Conservation (phyloP, 2,329 filamentous ascomycete species). For the Amauroascus verrucosus region DNA sequence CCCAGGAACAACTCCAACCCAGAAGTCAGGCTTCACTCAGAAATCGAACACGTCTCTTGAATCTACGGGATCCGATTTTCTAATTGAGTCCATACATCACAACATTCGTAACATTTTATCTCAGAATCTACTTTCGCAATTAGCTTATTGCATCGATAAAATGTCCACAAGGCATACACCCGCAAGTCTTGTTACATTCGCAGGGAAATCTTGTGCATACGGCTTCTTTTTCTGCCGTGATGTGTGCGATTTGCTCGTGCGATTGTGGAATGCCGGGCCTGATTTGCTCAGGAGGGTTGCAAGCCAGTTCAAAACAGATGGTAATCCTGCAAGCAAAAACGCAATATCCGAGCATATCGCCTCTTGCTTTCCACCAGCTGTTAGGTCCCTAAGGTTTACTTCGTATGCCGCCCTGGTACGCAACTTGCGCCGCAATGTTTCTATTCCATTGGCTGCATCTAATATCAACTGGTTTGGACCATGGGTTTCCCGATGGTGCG, state of each 20-base stretch:
- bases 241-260: conserved; percentile 69
- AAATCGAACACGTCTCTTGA: conserved; percentile 49
- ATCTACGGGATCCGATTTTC: conserved; percentile 54
- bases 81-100: conserved; percentile 68
- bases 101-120: conserved; percentile 82
- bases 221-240: conserved; percentile 88
- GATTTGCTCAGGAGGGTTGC: conserved; percentile 61
- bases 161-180: conserved; percentile 68
- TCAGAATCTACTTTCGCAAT: conserved; percentile 69
- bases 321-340: conserved; percentile 39
- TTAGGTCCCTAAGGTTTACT: conserved; percentile 52
- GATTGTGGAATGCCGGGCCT: conserved; percentile 65
- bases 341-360: conserved; percentile 52
- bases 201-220: conserved; percentile 82
- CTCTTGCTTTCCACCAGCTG: conserved; percentile 57
- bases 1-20: conserved; percentile 41
- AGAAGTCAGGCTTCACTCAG: conserved; percentile 29
- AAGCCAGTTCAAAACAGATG: conserved; percentile 56
- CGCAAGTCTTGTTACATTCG: conserved; percentile 68
- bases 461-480: conserved; percentile 75
- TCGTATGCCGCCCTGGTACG: conserved; percentile 51
- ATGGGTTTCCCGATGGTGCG: conserved; percentile 78
- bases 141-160: conserved; percentile 78
- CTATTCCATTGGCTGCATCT: conserved; percentile 56
- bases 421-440: conserved; percentile 54